Percentiles rank a stretch among this genome's conserved stretches.
These are phyloP conservation scores for Maudiozyma saulgeensis DNA, from an alignment of 805 yeast genomes.

Conservation along the genomic window DNA sequence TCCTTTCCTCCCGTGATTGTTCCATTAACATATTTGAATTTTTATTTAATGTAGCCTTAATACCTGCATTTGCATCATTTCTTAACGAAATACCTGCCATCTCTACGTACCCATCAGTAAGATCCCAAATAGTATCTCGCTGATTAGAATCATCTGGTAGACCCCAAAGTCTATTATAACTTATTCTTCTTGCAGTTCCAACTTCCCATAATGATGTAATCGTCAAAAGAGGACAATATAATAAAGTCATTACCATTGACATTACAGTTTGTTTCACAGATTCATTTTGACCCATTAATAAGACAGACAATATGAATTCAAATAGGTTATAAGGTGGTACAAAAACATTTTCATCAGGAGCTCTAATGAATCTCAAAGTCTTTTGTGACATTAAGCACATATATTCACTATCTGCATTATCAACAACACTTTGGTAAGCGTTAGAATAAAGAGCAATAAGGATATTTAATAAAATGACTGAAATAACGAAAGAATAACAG, in stretches of 20 bases:
- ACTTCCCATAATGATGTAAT: slow-evolving; percentile 58
- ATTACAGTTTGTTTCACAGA: not conserved
- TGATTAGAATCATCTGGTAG: slow-evolving; percentile 75
- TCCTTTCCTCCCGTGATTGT: slow-evolving; percentile 55
- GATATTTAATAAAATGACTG: slow-evolving; percentile 70
- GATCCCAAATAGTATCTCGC: slow-evolving; percentile 69
- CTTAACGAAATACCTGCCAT: slow-evolving; percentile 18
- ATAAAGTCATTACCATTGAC: slow-evolving; percentile 47
- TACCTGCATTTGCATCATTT: slow-evolving; percentile 9
- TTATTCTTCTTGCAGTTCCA: slow-evolving; percentile 56
- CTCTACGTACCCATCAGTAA: slow-evolving; percentile 60
- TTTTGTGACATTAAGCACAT: slow-evolving; percentile 78
- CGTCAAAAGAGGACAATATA: slow-evolving; percentile 60
- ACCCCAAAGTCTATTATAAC: slow-evolving; percentile 55
- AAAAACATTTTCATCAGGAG: slow-evolving; percentile 78
- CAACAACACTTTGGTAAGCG: slow-evolving; percentile 73
- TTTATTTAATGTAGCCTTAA: slow-evolving; percentile 30
- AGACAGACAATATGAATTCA: slow-evolving; percentile 47
- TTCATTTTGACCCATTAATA: not conserved
- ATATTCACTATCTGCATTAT: slow-evolving; percentile 76
- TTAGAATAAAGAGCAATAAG: slow-evolving; percentile 78
- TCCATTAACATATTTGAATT: slow-evolving; percentile 28
- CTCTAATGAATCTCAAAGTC: slow-evolving; percentile 73
- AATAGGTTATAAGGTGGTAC: slow-evolving; percentile 78
- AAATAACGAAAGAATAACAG: slow-evolving; percentile 63